Conservation (phyloP, 2,329 filamentous ascomycete genomes). For the Penicillium hordei region DNA sequence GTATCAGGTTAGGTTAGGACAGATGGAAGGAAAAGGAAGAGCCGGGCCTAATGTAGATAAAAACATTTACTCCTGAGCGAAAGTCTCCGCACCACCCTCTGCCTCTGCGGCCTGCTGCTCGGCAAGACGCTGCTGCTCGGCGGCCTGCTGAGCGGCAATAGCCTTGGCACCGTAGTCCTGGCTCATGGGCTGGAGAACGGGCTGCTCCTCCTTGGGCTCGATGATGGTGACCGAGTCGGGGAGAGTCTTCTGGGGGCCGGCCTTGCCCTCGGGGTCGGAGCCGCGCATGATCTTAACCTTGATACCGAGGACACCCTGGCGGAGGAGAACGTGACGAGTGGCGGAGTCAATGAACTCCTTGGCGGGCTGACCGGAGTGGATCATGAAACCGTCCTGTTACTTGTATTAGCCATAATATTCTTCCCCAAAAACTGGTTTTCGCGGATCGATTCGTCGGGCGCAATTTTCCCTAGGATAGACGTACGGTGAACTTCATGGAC, state of each 20-base stretch:
- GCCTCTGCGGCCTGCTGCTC: conserved; percentile 57
- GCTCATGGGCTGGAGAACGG: conserved; percentile 89
- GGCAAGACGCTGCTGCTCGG: conserved; percentile 57
- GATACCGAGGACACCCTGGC: conserved; percentile 99
- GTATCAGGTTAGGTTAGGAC: conserved; percentile 36
- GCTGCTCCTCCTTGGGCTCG: conserved; percentile 99
- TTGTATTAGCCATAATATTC: conserved; percentile 11
- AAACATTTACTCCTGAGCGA: conserved; percentile 48
- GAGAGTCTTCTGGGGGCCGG: conserved; percentile 93
- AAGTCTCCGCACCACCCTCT: conserved; percentile 47
- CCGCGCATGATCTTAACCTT: conserved; percentile 99
- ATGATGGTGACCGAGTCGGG: conserved; percentile 99
- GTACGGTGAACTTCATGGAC: conserved; percentile 99
- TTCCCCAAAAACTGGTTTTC: background rate
- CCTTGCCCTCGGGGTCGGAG: conserved; percentile 98
- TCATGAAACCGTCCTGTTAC: conserved; percentile 92
- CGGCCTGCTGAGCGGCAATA: conserved; percentile 58
- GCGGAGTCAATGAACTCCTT: conserved; percentile 99
- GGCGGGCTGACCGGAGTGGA: conserved; percentile 99
- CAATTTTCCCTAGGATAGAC: conserved; percentile 30
- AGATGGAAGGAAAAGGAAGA: conserved; percentile 30
- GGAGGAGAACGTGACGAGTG: conserved; percentile 98
- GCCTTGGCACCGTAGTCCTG: conserved; percentile 99
- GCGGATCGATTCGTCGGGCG: background rate
- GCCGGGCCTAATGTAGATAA: conserved; percentile 28